Conservation (phyloP, 139 green algal genomes). For the Pleodorina starrii region DNA sequence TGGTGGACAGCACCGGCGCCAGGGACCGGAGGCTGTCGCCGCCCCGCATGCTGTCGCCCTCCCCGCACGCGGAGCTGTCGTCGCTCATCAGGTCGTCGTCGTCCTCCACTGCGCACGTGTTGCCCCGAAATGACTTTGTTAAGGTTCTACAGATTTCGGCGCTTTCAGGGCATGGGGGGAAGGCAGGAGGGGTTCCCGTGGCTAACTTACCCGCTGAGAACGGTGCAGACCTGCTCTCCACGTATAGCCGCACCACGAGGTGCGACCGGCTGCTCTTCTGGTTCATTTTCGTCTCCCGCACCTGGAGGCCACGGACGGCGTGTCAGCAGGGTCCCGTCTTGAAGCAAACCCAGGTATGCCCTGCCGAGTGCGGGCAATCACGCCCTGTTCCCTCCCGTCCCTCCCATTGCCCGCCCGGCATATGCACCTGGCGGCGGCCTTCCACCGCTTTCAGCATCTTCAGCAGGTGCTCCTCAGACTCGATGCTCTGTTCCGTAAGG, state of each 20-base stretch:
- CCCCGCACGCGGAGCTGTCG: conserved; percentile 44
- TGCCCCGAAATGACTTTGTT: too few species aligned
- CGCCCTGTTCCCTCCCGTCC: too few species aligned
- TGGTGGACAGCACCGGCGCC: conserved; percentile 66
- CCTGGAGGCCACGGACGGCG: too few species aligned
- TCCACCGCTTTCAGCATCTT: conserved; percentile 67
- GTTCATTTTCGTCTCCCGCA: conserved; percentile 98
- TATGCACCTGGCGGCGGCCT: conserved; percentile 57
- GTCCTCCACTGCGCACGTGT: not conserved
- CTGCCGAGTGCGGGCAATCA: too few species aligned
- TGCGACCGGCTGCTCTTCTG: conserved; percentile 87
- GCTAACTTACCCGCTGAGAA: not conserved
- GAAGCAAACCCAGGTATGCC: too few species aligned
- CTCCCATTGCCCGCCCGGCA: too few species aligned
- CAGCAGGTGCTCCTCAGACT: conserved; percentile 66
- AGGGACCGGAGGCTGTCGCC: not conserved
- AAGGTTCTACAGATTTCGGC: too few species aligned
- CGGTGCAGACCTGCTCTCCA: conserved; percentile 68
- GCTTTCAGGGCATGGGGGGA: too few species aligned
- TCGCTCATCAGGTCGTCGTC: conserved; percentile 17
- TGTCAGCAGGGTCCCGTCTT: too few species aligned
- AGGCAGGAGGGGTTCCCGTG: too few species aligned
- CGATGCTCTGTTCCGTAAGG: conserved; percentile 60
- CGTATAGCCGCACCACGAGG: conserved; percentile 79
- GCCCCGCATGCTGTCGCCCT: conserved; percentile 40